A percentile compares a stretch with the other conserved stretches of the same genome.
These are phyloP conservation scores for Kwoniella dejecticola DNA, from an alignment of 768 basidiomycete genomes.

Conservation along the genomic window DNA sequence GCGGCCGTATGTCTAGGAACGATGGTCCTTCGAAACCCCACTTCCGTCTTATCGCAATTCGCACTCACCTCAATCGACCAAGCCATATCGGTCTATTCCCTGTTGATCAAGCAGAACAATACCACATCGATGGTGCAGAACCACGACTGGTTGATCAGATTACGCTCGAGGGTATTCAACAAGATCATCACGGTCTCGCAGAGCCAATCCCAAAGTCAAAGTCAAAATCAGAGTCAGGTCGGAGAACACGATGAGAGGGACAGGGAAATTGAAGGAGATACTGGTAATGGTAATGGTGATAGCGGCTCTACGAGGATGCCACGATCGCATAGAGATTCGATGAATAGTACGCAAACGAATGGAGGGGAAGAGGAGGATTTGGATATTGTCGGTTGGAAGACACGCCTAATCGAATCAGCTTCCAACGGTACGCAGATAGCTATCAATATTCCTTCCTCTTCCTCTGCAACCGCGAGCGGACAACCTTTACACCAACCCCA, in stretches of 20 bases:
- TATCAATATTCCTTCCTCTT: constrained; percentile 9
- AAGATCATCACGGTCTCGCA: constrained; percentile 9
- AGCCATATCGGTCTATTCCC: constrained; percentile 23
- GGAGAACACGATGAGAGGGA: not conserved
- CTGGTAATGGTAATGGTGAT: not conserved
- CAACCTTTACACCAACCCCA: constrained; percentile 1
- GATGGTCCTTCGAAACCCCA: constrained; percentile 27
- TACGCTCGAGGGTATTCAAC: constrained; percentile 22
- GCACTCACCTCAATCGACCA: constrained; percentile 28
- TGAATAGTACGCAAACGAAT: not conserved
- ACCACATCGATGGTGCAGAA: constrained; percentile 26
- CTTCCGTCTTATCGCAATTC: constrained; percentile 21
- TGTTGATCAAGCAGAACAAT: constrained; percentile 20
- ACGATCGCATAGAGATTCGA: too few species aligned
- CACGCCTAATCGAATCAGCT: constrained; percentile 30
- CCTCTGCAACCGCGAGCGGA: not conserved
- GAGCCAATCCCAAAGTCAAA: too few species aligned
- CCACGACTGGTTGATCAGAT: constrained; percentile 30
- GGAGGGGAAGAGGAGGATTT: constrained; percentile 19
- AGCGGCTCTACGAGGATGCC: not conserved
- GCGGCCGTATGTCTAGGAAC: constrained; percentile 38
- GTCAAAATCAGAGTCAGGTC: not conserved
- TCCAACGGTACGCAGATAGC: constrained; percentile 16
- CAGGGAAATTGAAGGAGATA: too few species aligned
- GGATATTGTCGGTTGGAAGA: constrained; percentile 34